These are phyloP conservation scores for Moniliophthora roreri DNA, from an alignment of 1,284 basidiomycete species.

Conservation along the genomic window DNA sequence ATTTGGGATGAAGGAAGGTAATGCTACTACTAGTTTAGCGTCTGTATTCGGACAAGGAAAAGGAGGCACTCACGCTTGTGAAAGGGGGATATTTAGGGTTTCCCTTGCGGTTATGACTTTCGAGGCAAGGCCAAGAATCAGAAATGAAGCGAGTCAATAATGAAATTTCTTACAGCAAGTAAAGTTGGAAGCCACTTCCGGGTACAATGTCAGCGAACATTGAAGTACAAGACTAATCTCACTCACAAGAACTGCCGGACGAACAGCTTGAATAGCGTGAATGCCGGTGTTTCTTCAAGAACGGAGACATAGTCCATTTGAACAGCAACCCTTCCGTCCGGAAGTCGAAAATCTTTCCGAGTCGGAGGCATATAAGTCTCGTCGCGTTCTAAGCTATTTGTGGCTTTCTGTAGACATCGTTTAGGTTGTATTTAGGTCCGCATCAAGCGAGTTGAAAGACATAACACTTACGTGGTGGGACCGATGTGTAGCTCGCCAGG, in stretches of 20 bases:
- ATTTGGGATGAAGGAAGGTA: conserved; percentile 31
- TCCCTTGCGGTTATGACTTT: conserved; percentile 32
- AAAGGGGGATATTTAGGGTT: conserved; percentile 32
- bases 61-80: conserved; percentile 28
- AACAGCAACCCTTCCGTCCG: conserved; percentile 24
- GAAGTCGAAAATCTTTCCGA: conserved; percentile 29
- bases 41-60: neutral
- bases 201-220: conserved; percentile 20
- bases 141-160: neutral
- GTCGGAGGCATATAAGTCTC: conserved; percentile 34
- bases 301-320: conserved; percentile 33
- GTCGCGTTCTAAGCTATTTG: conserved; percentile 34
- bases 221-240: conserved; percentile 2
- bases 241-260: conserved; percentile 46
- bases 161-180: conserved; percentile 28
- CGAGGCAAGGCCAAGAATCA: neutral
- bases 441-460: neutral
- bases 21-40: conserved; percentile 22
- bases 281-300: conserved; percentile 57
- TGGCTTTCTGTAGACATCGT: conserved; percentile 41
- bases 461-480: conserved; percentile 45
- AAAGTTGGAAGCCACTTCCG: conserved; percentile 34
- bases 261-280: conserved; percentile 51
- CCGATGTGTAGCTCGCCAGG: conserved; percentile 58
- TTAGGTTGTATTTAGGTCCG: conserved; percentile 3